Percentiles rank a stretch among this genome's conserved stretches.
Evolutionary conservation across 495 filamentous ascomycete genomes (phyloP).

Genomic region (Penicillium roqueforti): DNA sequence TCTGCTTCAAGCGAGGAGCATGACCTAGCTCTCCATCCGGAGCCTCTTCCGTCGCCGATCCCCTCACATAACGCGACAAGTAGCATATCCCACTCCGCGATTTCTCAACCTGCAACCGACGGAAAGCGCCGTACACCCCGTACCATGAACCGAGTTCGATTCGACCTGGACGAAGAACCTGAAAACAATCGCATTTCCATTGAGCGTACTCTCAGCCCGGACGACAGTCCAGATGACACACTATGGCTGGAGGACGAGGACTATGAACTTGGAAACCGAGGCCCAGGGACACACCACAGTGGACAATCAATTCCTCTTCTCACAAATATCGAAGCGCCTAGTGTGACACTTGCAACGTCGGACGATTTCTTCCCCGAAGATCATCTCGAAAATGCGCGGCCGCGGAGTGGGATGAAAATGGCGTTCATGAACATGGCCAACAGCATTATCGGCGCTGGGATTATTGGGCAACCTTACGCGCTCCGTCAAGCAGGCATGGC

Average conservation of each 20-base stretch:
- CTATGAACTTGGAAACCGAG: slow-evolving; percentile 34
- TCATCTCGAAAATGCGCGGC: slow-evolving; percentile 55
- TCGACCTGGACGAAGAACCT: slow-evolving; percentile 59
- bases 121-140: slow-evolving; percentile 61
- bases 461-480: slow-evolving; percentile 96
- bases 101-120: slow-evolving; percentile 37
- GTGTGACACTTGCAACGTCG: slow-evolving; percentile 69
- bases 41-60: slow-evolving; percentile 14
- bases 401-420: slow-evolving; percentile 62
- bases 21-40: slow-evolving; percentile 25
- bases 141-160: slow-evolving; percentile 82
- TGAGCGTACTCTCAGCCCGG: slow-evolving; percentile 36
- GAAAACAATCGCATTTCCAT: slow-evolving; percentile 33
- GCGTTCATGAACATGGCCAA: slow-evolving; percentile 99
- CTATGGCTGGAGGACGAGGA: slow-evolving; percentile 57
- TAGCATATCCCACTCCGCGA: slow-evolving; percentile 40
- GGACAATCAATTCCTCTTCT: slow-evolving; percentile 68
- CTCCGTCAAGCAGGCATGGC: slow-evolving; percentile 83
- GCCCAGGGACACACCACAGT: slow-evolving; percentile 17
- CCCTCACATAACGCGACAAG: slow-evolving; percentile 16
- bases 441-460: slow-evolving; percentile 94
- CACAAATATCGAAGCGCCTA: slow-evolving; percentile 82
- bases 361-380: slow-evolving; percentile 59
- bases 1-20: slow-evolving; percentile 25
- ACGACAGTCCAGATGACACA: slow-evolving; percentile 44